Conservation (phyloP, 2,329 filamentous ascomycete genomes). For the Teratosphaeria epicoccoides region DNA sequence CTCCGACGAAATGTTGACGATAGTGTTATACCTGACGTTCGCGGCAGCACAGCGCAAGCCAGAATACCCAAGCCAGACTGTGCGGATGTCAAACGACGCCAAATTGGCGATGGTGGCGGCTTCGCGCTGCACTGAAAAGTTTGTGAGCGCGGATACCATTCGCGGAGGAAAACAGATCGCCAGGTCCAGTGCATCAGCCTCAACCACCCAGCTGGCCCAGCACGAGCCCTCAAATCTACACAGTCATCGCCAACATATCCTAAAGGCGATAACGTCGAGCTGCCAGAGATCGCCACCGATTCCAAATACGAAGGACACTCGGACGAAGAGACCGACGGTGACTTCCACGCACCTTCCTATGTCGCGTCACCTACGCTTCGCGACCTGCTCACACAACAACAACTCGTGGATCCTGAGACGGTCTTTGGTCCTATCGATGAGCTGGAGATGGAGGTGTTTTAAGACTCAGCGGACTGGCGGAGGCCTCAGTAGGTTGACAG, state of each 20-base stretch:
- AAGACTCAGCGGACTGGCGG: too few relatives aligned
- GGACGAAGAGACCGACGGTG: slow-evolving; percentile 38
- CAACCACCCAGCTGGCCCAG: slow-evolving; percentile 56
- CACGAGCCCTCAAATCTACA: slow-evolving; percentile 42
- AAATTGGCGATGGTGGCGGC: too few relatives aligned
- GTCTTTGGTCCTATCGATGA: slow-evolving; percentile 85
- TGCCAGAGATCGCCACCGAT: slow-evolving; percentile 92
- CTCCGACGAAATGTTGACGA: too few relatives aligned
- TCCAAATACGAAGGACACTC: slow-evolving; percentile 74
- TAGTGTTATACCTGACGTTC: too few relatives aligned
- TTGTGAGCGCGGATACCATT: slow-evolving; percentile 84
- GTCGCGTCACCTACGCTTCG: slow-evolving; percentile 77
- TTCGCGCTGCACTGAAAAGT: too few relatives aligned
- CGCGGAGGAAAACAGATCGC: slow-evolving; percentile 54
- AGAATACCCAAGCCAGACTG: slow-evolving; percentile 66
- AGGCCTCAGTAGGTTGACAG: too few relatives aligned
- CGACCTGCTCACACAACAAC: slow-evolving; percentile 65
- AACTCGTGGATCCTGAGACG: slow-evolving; percentile 69
- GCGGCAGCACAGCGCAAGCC: too few relatives aligned
- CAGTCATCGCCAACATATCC: slow-evolving; percentile 77
- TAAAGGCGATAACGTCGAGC: slow-evolving; percentile 78
- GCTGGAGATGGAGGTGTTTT: slow-evolving; percentile 92
- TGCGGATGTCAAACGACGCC: slow-evolving; percentile 74
- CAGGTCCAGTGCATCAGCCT: slow-evolving; percentile 28
- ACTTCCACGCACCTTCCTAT: slow-evolving; percentile 66